phyloP scores from a whole-genome alignment of 2,329 filamentous ascomycete species.

The Stromatinia cepivora region DNA sequence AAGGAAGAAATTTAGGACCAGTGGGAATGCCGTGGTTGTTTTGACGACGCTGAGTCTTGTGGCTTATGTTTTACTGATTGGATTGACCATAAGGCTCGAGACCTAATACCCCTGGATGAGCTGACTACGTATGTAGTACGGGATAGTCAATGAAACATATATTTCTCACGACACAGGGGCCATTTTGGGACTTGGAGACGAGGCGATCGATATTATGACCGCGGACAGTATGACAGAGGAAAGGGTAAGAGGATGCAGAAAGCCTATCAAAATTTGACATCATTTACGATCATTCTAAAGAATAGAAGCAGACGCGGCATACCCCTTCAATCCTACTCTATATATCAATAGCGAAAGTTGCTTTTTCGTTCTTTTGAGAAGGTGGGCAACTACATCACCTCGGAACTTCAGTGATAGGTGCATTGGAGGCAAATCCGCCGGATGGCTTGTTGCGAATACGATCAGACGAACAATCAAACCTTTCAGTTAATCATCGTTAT shows the following conservation, averaged over 20 bases:
- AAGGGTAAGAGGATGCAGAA: neutral
- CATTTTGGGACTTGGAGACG: neutral
- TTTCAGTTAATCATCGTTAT: neutral
- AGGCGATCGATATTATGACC: neutral
- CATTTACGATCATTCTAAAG: neutral
- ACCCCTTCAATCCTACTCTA: neutral
- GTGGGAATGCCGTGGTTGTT: slow-evolving; percentile 61
- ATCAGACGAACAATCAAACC: slow-evolving; percentile 3
- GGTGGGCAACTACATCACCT: neutral
- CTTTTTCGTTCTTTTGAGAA: neutral
- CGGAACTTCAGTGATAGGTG: neutral
- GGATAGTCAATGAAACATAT: slow-evolving; percentile 14
- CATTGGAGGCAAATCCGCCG: neutral
- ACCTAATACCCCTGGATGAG: slow-evolving; percentile 26
- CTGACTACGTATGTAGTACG: slow-evolving; percentile 11
- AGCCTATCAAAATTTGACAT: neutral
- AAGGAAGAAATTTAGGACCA: slow-evolving; percentile 61
- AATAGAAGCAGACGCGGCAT: neutral
- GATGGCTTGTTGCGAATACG: slow-evolving; percentile 1
- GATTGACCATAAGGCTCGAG: slow-evolving; percentile 51
- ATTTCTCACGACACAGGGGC: neutral
- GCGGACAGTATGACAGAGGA: neutral
- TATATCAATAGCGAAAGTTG: neutral
- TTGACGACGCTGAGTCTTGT: slow-evolving; percentile 57
- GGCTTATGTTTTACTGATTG: slow-evolving; percentile 58